phyloP scores from a whole-genome alignment of 2,329 filamentous ascomycete genomes.

The Ceratocystis colombiana region DNA sequence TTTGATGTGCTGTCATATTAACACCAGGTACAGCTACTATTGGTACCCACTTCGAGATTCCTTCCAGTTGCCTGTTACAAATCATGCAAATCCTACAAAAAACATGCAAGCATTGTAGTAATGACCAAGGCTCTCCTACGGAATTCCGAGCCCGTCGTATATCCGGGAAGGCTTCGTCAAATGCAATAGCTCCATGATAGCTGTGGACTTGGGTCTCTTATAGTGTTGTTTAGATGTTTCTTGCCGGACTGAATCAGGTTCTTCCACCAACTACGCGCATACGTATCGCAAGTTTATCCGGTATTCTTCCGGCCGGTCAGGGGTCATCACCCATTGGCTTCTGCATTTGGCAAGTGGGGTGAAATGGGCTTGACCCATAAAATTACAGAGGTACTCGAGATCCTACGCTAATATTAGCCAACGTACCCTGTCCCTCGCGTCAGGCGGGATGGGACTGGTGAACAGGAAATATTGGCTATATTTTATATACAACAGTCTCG shows the following conservation, averaged over 20 bases:
- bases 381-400: background rate
- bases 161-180: no score
- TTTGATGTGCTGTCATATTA: background rate
- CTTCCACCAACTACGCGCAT: no score
- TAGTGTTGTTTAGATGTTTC: no score
- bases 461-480: background rate
- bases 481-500: background rate
- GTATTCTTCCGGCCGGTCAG: no score
- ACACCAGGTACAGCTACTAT: background rate
- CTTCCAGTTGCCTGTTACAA: background rate
- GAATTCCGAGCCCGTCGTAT: no score
- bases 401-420: constrained; percentile 3
- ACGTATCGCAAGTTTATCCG: no score
- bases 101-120: background rate
- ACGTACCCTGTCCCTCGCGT: background rate
- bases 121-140: background rate
- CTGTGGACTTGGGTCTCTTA: no score
- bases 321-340: no score
- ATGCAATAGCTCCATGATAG: no score
- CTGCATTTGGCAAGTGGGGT: background rate
- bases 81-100: background rate
- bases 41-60: background rate
- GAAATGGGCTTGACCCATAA: background rate
- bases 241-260: no score
- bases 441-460: background rate